Conservation (phyloP, 2,329 filamentous ascomycete species). For the Talaromyces sp. region DNA sequence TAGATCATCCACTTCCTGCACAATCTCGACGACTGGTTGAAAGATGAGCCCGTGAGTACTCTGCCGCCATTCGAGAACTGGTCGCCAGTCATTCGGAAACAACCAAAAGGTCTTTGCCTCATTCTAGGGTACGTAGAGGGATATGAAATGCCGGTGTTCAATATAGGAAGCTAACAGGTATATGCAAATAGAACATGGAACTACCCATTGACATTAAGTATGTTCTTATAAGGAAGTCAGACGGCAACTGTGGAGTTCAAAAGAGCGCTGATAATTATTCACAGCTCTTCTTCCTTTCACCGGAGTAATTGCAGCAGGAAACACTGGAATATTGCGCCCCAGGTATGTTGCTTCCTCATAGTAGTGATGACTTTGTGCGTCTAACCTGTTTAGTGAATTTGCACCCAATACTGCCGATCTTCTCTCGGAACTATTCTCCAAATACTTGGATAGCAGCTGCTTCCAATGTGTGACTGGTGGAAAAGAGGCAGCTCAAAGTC, state of each 20-base stretch:
- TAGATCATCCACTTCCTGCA: slow-evolving; percentile 6
- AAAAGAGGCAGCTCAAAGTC: background rate
- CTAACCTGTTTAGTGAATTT: background rate
- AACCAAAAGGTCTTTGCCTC: slow-evolving; percentile 2
- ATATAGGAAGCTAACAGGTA: background rate
- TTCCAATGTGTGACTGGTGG: slow-evolving; percentile 4
- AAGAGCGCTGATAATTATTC: background rate
- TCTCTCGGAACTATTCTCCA: slow-evolving; percentile 2
- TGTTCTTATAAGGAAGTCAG: background rate
- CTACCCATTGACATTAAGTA: slow-evolving; percentile 7
- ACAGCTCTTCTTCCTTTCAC: slow-evolving; percentile 3
- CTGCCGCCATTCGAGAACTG: slow-evolving; percentile 7
- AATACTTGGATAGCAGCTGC: slow-evolving; percentile 2
- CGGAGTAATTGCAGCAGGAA: slow-evolving; percentile 4
- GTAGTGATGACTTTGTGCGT: background rate
- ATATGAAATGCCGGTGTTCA: background rate
- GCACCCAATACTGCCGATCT: slow-evolving; percentile 4
- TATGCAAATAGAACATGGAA: slow-evolving; percentile 3
- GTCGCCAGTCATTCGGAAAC: slow-evolving; percentile 5
- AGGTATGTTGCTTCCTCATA: background rate
- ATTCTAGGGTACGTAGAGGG: background rate
- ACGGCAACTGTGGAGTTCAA: background rate
- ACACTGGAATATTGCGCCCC: slow-evolving; percentile 5
- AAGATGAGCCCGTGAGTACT: slow-evolving; percentile 4
- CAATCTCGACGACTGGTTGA: slow-evolving; percentile 6